Conservation (phyloP, 2,329 filamentous ascomycete species). For the Fusarium nodosum region DNA sequence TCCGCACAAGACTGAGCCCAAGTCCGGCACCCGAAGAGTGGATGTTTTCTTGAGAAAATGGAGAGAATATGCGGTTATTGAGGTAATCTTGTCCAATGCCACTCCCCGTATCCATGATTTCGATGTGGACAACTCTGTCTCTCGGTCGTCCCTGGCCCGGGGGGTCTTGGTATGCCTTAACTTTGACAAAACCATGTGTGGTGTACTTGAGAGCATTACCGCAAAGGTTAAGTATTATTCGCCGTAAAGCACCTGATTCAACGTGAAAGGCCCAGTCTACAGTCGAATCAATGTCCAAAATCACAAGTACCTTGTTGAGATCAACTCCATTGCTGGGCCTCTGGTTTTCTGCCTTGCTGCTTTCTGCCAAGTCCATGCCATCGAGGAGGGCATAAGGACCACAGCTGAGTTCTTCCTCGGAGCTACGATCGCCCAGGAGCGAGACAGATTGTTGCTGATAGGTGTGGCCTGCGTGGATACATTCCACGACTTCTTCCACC, state of each 20-base stretch:
- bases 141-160: not conserved
- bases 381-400: conserved; percentile 29
- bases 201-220: conserved; percentile 75
- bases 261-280: conserved; percentile 67
- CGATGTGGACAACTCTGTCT: conserved; percentile 53
- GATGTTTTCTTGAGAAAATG: conserved; percentile 74
- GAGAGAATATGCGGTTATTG: conserved; percentile 70
- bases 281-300: conserved; percentile 58
- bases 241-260: conserved; percentile 64
- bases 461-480: conserved; percentile 58
- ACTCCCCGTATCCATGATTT: conserved; percentile 73
- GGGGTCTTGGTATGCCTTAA: conserved; percentile 46
- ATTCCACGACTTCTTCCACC: conserved; percentile 63
- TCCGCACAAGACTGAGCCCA: conserved; percentile 74
- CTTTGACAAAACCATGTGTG: conserved; percentile 51
- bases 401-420: not conserved
- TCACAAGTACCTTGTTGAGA: conserved; percentile 40
- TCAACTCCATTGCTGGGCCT: not conserved
- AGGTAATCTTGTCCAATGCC: conserved; percentile 76
- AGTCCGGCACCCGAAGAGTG: conserved; percentile 73
- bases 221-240: conserved; percentile 73
- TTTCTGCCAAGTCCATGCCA: conserved; percentile 32
- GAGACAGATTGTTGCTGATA: conserved; percentile 41
- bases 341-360: not conserved
- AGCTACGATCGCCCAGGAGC: conserved; percentile 6